A percentile compares a stretch with the other conserved stretches of the same genome.
Evolutionary conservation across 768 basidiomycete species (phyloP).

Genomic region (Boletus vinaceobasis): DNA sequence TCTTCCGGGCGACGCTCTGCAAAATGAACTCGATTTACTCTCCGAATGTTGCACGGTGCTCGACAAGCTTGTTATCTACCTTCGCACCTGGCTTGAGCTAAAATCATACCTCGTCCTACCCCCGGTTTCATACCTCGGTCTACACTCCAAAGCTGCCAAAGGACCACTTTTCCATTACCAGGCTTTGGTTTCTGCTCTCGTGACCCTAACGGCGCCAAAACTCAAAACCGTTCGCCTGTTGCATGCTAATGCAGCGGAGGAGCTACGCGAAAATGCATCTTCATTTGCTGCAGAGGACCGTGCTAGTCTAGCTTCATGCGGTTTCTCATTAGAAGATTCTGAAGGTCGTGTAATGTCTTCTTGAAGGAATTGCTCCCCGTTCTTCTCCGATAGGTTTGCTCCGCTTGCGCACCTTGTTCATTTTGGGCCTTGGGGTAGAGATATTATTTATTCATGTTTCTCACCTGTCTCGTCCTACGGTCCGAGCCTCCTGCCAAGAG

Average conservation of each 20-base stretch:
- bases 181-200: slow-evolving; percentile 22
- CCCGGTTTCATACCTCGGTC: slow-evolving; percentile 23
- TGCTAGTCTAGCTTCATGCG: slow-evolving; percentile 1
- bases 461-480: neutral
- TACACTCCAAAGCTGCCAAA: slow-evolving; percentile 19
- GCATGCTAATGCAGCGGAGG: slow-evolving; percentile 12
- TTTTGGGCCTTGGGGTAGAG: neutral
- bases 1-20: slow-evolving; percentile 22
- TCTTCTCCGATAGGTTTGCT: neutral
- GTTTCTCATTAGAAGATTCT: slow-evolving; percentile 23
- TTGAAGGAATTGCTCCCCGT: neutral
- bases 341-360: slow-evolving; percentile 16
- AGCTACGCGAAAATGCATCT: slow-evolving; percentile 8
- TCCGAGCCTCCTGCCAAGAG: neutral
- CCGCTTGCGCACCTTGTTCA: neutral
- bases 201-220: slow-evolving; percentile 19
- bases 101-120: slow-evolving; percentile 20
- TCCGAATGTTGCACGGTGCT: slow-evolving; percentile 23
- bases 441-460: neutral
- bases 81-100: slow-evolving; percentile 25
- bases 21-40: slow-evolving; percentile 23
- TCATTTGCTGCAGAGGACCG: slow-evolving; percentile 9
- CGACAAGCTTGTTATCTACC: slow-evolving; percentile 25
- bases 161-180: slow-evolving; percentile 13
- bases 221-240: slow-evolving; percentile 21